These are phyloP conservation scores for Hansfordia pulvinata DNA, from an alignment of 2,329 filamentous ascomycete genomes.

Conservation along the genomic window DNA sequence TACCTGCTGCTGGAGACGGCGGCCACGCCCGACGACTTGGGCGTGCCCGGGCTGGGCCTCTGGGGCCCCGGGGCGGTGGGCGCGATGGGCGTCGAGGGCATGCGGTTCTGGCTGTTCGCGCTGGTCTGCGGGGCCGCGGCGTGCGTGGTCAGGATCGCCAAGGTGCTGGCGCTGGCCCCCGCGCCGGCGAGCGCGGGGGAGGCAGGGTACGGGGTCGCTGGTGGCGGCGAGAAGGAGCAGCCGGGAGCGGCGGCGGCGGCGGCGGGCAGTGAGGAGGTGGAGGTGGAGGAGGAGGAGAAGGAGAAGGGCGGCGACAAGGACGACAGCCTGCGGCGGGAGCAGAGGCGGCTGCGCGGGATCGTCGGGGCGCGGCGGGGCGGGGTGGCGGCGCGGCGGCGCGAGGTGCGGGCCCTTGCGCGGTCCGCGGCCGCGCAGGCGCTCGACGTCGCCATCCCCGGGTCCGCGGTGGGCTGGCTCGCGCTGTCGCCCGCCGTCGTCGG, in stretches of 20 bases:
- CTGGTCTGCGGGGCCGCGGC: slow-evolving; percentile 36
- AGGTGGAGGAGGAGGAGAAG: slow-evolving; percentile 2
- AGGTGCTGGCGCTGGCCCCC: slow-evolving; percentile 19
- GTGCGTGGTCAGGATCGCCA: slow-evolving; percentile 26
- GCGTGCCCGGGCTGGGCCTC: slow-evolving; percentile 28
- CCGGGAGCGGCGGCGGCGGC: background rate
- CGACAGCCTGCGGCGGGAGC: slow-evolving; percentile 14
- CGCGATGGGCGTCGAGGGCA: slow-evolving; percentile 42
- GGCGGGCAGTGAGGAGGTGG: slow-evolving; percentile 7
- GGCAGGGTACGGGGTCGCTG: slow-evolving; percentile 9
- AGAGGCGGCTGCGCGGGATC: slow-evolving; percentile 19
- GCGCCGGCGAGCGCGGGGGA: slow-evolving; percentile 17
- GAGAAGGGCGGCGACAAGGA: slow-evolving; percentile 4
- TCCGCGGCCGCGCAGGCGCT: slow-evolving; percentile 41
- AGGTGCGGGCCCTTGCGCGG: slow-evolving; percentile 23
- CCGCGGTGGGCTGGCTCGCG: slow-evolving; percentile 45
- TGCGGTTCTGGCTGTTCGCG: slow-evolving; percentile 57
- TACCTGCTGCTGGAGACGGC: slow-evolving; percentile 55
- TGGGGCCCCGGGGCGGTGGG: slow-evolving; percentile 35
- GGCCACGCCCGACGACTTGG: slow-evolving; percentile 41
- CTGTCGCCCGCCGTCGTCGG: slow-evolving; percentile 38
- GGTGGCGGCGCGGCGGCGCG: slow-evolving; percentile 14
- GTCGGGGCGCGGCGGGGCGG: slow-evolving; percentile 19
- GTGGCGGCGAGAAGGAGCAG: background rate
- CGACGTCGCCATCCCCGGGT: slow-evolving; percentile 49